These are phyloP conservation scores for Hyaloscypha hepaticicola DNA, from an alignment of 495 filamentous ascomycete species.

Conservation along the genomic window DNA sequence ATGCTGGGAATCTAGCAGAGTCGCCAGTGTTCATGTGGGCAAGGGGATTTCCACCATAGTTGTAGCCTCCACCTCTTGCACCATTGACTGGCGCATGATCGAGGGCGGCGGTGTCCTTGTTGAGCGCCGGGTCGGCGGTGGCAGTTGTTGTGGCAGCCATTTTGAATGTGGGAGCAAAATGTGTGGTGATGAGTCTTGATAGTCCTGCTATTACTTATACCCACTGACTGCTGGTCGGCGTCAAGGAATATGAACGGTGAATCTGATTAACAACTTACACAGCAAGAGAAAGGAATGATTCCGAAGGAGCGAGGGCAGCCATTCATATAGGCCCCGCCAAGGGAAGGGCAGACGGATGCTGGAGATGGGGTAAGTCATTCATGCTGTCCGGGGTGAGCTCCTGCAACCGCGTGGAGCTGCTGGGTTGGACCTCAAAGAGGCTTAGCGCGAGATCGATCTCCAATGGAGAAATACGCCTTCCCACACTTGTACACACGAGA, in stretches of 20 bases:
- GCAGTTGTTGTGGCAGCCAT: conserved; percentile 15
- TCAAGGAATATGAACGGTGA: neutral
- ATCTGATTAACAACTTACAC: conserved; percentile 4
- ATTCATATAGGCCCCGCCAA: conserved; percentile 18
- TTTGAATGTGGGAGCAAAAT: neutral
- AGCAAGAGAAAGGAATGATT: neutral
- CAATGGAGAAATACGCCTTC: conserved; percentile 15
- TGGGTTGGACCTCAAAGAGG: neutral
- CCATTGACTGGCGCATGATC: conserved; percentile 30
- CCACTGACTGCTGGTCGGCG: neutral
- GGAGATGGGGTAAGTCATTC: conserved; percentile 24
- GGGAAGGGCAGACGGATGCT: conserved; percentile 24
- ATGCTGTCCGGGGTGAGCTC: conserved; percentile 21
- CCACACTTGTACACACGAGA: conserved; percentile 5
- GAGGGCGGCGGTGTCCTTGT: conserved; percentile 13
- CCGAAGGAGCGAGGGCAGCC: conserved; percentile 1
- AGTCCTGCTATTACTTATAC: conserved; percentile 19
- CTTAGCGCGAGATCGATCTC: neutral
- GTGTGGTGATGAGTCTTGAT: neutral
- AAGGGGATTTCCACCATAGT: conserved; percentile 67
- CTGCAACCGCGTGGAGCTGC: conserved; percentile 8
- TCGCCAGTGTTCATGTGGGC: conserved; percentile 64
- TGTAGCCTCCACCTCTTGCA: conserved; percentile 36
- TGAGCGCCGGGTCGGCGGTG: neutral
- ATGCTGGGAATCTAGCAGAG: conserved; percentile 67